These are phyloP conservation scores for Cerrena zonata DNA, from an alignment of 1,284 basidiomycete species.

Conservation along the genomic window DNA sequence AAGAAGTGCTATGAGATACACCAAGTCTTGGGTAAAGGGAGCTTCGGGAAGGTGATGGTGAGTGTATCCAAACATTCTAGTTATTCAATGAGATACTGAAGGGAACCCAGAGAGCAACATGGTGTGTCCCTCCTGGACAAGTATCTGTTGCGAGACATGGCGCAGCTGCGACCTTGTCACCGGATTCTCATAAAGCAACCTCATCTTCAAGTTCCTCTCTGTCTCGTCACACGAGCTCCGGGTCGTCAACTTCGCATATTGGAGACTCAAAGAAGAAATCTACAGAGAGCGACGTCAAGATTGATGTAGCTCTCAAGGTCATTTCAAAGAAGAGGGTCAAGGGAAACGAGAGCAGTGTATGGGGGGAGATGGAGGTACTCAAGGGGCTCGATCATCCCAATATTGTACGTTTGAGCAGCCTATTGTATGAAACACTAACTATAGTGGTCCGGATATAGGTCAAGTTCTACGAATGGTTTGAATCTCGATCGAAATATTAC, in stretches of 20 bases:
- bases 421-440: constrained; percentile 3
- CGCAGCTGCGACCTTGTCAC: constrained; percentile 32
- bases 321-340: constrained; percentile 90
- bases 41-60: constrained; percentile 85
- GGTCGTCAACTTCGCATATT: background rate
- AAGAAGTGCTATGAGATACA: constrained; percentile 77
- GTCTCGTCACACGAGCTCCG: constrained; percentile 10
- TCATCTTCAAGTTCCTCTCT: constrained; percentile 9
- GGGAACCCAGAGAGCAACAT: constrained; percentile 64
- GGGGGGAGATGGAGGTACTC: constrained; percentile 86
- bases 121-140: constrained; percentile 64
- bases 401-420: constrained; percentile 53
- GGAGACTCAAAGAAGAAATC: background rate
- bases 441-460: constrained; percentile 65
- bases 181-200: constrained; percentile 4
- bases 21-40: constrained; percentile 70
- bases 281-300: constrained; percentile 31
- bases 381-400: constrained; percentile 83
- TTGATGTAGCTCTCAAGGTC: constrained; percentile 82
- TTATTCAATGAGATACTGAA: too few relatives aligned
- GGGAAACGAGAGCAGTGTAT: constrained; percentile 78
- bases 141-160: constrained; percentile 51
- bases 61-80: constrained; percentile 16
- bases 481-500: constrained; percentile 86
- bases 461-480: constrained; percentile 91